phyloP scores from a whole-genome alignment of 2,329 filamentous ascomycete species.

The Sphaerulina musiva region DNA sequence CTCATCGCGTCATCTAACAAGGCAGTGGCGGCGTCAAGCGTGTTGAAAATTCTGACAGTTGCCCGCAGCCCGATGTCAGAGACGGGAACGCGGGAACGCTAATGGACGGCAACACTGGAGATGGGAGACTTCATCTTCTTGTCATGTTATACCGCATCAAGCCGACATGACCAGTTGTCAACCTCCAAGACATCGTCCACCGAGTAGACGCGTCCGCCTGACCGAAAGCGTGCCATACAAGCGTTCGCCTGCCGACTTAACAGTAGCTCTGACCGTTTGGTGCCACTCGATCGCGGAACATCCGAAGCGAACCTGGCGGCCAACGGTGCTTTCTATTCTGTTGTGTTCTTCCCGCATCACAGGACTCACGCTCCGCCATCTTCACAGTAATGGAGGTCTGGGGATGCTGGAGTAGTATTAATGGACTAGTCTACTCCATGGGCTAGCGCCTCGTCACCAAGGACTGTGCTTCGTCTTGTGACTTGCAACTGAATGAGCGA shows the following conservation, averaged over 20 bases:
- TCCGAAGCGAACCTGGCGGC: background rate
- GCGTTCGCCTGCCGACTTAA: background rate
- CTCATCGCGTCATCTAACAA: background rate
- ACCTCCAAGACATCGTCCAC: slow-evolving; percentile 1
- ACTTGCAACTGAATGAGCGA: background rate
- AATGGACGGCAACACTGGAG: background rate
- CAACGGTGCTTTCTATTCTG: background rate
- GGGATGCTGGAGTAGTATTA: background rate
- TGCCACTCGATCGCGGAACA: background rate
- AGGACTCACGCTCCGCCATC: background rate
- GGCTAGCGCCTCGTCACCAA: background rate
- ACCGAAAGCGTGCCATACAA: background rate
- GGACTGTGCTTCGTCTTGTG: background rate
- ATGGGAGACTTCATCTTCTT: too few relatives aligned
- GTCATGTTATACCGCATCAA: background rate
- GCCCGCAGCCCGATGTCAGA: background rate
- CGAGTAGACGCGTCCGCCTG: slow-evolving; percentile 6
- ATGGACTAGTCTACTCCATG: background rate
- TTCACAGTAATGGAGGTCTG: too few relatives aligned
- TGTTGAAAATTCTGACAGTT: background rate
- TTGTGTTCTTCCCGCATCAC: background rate
- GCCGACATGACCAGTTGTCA: background rate
- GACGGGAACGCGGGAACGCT: background rate
- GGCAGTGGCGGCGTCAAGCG: background rate
- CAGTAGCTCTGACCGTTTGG: background rate